These are phyloP conservation scores for Plantago major DNA, from an alignment of 257 asterid species.

Conservation along the genomic window DNA sequence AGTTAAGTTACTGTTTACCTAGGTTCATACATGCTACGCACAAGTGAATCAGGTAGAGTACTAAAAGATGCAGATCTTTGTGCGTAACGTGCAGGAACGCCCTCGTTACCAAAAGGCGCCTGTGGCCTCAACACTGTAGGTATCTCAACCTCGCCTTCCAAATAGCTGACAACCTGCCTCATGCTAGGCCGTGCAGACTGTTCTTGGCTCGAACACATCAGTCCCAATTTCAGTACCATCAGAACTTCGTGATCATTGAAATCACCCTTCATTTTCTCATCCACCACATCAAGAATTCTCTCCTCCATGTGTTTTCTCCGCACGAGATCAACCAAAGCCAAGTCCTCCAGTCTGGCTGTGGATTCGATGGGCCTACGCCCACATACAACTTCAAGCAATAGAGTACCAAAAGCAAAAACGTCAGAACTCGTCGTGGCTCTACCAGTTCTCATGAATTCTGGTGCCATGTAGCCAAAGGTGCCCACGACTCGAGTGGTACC, in stretches of 20 bases:
- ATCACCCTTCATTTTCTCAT: slow-evolving; percentile 17
- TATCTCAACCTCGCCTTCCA: slow-evolving; percentile 11
- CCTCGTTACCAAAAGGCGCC: too few species aligned
- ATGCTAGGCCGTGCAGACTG: background rate
- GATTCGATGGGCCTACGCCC: slow-evolving; percentile 31
- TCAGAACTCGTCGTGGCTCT: slow-evolving; percentile 25
- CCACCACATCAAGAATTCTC: slow-evolving; percentile 25
- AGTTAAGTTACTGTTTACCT: too few species aligned
- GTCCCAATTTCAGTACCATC: slow-evolving; percentile 23
- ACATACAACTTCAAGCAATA: slow-evolving; percentile 22
- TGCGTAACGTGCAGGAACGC: background rate
- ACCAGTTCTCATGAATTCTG: slow-evolving; percentile 31
- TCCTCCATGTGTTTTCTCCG: slow-evolving; percentile 18
- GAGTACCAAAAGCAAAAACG: slow-evolving; percentile 30
- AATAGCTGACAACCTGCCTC: slow-evolving; percentile 9
- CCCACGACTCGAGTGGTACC: slow-evolving; percentile 33
- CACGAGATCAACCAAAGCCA: slow-evolving; percentile 25
- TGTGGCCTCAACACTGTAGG: background rate
- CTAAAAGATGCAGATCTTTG: background rate
- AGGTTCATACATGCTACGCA: background rate
- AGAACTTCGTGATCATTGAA: slow-evolving; percentile 8
- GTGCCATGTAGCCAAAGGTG: slow-evolving; percentile 36
- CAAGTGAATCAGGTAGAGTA: background rate
- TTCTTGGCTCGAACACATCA: slow-evolving; percentile 18
- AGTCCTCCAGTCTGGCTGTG: slow-evolving; percentile 7